phyloP scores from a whole-genome alignment of 2,329 filamentous ascomycete genomes.

The Juglanconis juglandina region DNA sequence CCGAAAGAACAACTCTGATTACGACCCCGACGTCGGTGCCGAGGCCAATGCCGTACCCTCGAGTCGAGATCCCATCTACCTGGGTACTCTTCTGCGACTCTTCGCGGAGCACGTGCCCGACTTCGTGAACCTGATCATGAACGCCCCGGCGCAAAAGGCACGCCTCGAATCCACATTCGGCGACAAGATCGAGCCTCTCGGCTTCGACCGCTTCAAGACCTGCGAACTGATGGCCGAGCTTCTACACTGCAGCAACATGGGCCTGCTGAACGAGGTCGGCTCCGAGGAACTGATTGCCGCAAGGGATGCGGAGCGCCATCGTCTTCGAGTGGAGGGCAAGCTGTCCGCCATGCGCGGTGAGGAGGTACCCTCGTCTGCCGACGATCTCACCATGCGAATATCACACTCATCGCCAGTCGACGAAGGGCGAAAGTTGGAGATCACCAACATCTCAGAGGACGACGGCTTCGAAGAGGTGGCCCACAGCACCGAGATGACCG shows the following conservation, averaged over 20 bases:
- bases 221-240: slow-evolving; percentile 98
- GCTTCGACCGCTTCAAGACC: slow-evolving; percentile 97
- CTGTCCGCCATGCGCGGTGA: slow-evolving; percentile 50
- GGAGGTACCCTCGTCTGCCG: slow-evolving; percentile 48
- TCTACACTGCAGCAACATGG: slow-evolving; percentile 98
- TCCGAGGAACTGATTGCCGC: slow-evolving; percentile 81
- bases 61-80: slow-evolving; percentile 87
- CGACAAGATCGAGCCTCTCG: slow-evolving; percentile 84
- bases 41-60: slow-evolving; percentile 78
- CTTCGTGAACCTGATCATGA: slow-evolving; percentile 88
- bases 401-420: slow-evolving; percentile 52
- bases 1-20: slow-evolving; percentile 98
- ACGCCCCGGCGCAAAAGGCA: slow-evolving; percentile 68
- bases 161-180: slow-evolving; percentile 85
- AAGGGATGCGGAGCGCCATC: slow-evolving; percentile 77
- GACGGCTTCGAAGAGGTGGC: slow-evolving; percentile 93
- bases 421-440: slow-evolving; percentile 66
- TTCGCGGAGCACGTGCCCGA: slow-evolving; percentile 90
- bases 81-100: slow-evolving; percentile 81
- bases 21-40: slow-evolving; percentile 85
- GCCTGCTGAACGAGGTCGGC: slow-evolving; percentile 83
- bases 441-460: slow-evolving; percentile 79
- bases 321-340: slow-evolving; percentile 72
- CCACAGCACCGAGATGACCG: slow-evolving; percentile 64
- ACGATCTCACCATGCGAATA: slow-evolving; percentile 60